Base-by-base conservation (phyloP, 139 green algal genomes). In the Tetradesmus obliquus region DNA sequence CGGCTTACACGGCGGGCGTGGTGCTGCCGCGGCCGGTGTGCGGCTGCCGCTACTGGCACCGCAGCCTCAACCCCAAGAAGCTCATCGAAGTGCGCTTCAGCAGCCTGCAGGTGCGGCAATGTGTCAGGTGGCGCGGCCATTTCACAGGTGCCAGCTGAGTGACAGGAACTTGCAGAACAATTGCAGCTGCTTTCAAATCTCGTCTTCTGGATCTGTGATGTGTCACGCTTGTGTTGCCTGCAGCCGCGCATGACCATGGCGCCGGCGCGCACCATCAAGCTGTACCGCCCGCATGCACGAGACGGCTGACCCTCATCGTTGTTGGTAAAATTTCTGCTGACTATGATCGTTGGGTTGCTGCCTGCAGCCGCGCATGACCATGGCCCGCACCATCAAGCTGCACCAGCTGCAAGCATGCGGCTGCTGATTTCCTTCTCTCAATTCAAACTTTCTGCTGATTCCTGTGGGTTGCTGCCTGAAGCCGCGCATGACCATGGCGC, bases 1-100 rank as follows among this genome's bases (percentile, higher is more conserved):
- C 98, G 2, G 96, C 95, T 17, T 99, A 99, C 95, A 99, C 98
- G 1, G 98, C 98, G 17, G 98, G 98, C 22, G 97, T 99, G 32
- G 95, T 99, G 71, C 95, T 99, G 89, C 98, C 98, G 55, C 98
- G 97, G 92, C 98, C 98, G 1, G 93, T 99, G 51, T 94, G 97
- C 58, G 97, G 95, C n/a, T 96, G 94, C 88, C 95, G 97, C 92
- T 99, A 99, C 96, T 99, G 96, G 96, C 98, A 99, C 94, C 95
- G 98, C 82, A 97, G 96, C 79, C 94, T 99, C 32, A 98, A 99
- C 93, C 97, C 98, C 10, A 98, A 98, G 91, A 99, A 99, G 95
- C 96, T 99, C 60, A 98, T 99, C 62, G 96, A 98, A 57, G 94
- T 99, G 9, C 95, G 97, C 32, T 99, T 99, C 95, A 98, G 96